These are phyloP conservation scores for Juglanconis oblonga DNA, from an alignment of 2,329 filamentous ascomycete genomes.

Conservation along the genomic window DNA sequence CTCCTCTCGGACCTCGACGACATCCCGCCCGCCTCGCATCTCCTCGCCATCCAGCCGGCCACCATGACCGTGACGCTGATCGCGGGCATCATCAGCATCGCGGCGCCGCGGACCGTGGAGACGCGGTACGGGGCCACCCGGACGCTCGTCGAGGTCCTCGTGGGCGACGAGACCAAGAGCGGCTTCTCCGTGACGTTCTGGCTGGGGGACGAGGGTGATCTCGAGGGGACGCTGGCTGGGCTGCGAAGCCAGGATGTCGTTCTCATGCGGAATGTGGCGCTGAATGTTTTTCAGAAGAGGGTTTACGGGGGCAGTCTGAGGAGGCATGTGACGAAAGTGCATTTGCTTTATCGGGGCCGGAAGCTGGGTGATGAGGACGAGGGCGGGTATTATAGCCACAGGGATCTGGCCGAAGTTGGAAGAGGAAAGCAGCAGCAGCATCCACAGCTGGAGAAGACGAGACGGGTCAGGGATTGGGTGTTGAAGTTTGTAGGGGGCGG, in stretches of 20 bases:
- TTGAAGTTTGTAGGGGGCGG: conserved; percentile 58
- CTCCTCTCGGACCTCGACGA: conserved; percentile 67
- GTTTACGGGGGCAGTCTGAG: conserved; percentile 85
- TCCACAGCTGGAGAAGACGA: conserved; percentile 61
- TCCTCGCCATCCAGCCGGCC: conserved; percentile 69
- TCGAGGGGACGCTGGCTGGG: conserved; percentile 31
- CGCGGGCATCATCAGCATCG: conserved; percentile 73
- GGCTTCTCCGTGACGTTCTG: conserved; percentile 85
- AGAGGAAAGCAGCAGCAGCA: conserved; percentile 23
- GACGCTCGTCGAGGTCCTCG: conserved; percentile 71
- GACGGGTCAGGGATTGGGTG: conserved; percentile 72
- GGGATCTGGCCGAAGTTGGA: conserved; percentile 40
- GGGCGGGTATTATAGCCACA: conserved; percentile 55
- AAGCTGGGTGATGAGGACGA: conserved; percentile 48
- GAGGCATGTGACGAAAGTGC: conserved; percentile 65
- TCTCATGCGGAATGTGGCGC: conserved; percentile 73
- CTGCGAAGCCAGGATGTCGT: conserved; percentile 74
- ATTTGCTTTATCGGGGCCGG: conserved; percentile 58
- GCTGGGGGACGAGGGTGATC: conserved; percentile 48
- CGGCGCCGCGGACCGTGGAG: conserved; percentile 63
- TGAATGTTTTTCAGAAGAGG: conserved; percentile 70
- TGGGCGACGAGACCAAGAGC: conserved; percentile 81
- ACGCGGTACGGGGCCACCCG: conserved; percentile 62
- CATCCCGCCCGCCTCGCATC: conserved; percentile 64
- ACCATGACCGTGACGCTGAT: conserved; percentile 81